Evolutionary conservation across 164 flowering plant species (phyloP).

Genomic region (Dillenia turbinata): DNA sequence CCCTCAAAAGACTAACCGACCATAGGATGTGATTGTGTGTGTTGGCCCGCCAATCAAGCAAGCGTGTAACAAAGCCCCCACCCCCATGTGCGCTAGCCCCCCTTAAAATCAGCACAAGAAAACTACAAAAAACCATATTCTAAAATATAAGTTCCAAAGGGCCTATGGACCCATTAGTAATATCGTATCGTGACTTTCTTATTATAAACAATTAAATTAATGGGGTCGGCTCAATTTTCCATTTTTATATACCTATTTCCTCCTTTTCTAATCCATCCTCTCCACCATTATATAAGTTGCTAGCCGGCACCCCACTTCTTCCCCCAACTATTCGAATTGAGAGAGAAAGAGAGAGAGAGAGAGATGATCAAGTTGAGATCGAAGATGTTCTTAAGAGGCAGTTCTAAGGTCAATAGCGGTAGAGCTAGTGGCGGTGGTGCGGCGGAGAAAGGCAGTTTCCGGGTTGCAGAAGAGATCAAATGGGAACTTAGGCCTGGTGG

Average conservation of each 20-base stretch:
- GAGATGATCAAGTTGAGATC: constrained; percentile 62
- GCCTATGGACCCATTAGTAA: constrained; percentile 10
- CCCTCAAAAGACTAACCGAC: no score
- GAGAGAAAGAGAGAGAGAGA: constrained; percentile 7
- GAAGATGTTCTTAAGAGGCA: constrained; percentile 53
- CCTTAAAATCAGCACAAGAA: constrained; percentile 13
- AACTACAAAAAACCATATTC: constrained; percentile 7
- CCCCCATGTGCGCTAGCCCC: constrained; percentile 46
- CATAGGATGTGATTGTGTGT: constrained; percentile 11
- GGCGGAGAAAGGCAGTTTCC: constrained; percentile 13
- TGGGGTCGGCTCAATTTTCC: no score
- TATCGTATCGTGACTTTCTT: no score
- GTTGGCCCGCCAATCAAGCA: constrained; percentile 38
- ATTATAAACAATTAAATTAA: no score
- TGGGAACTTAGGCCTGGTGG: constrained; percentile 94
- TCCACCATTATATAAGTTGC: constrained; percentile 24
- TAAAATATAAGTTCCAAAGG: not conserved
- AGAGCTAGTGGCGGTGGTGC: constrained; percentile 6
- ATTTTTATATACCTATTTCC: constrained; percentile 11
- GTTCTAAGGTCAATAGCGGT: constrained; percentile 34
- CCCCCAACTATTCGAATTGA: constrained; percentile 1
- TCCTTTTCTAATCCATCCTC: constrained; percentile 9
- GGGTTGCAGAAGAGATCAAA: constrained; percentile 37
- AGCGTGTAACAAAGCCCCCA: constrained; percentile 28
- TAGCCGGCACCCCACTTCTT: constrained; percentile 4